Base-by-base conservation (phyloP, 352 stramenopile genomes). In the Thalassiosira allenii region DNA sequence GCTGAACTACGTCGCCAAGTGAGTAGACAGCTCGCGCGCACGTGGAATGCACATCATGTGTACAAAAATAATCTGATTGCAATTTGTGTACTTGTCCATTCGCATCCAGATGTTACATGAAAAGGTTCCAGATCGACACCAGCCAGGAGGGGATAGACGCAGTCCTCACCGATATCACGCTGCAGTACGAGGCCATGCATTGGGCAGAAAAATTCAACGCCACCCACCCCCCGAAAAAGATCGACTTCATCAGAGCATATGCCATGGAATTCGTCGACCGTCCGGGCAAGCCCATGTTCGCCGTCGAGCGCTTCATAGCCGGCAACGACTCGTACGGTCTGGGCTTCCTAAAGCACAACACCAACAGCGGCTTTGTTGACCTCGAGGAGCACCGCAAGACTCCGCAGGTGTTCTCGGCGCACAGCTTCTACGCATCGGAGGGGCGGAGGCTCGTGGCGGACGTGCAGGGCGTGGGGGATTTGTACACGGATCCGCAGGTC, bases 401-500 rank as follows among this genome's bases (percentile, higher is more conserved):
- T 52, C 90, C 91, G 5, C 91, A 95, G 70, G 95, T 96, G 2
- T 98, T 98, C 74, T 98, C 94, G 0, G 95, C 97, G 47, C 97
- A 97, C 72, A 97, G 95, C 47, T 98, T 98, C 68, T 96, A 98
- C 70, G 94, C 91, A 8, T 98, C 95, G 1, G 89, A 97, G 77
- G 96, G 97, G 65, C 92, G 95, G 58, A 81, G 97, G 40, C 88
- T 98, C 14, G 96, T 97, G 2, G 96, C 97, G 17, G 96, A 98
- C 68, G 97, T 98, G 76, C 96, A 98, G 78, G 96, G 96, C 43
- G 95, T 98, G 3, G 96, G 94, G 6, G 96, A 98, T 87, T 83
- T 98, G 27, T 98, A 98, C 87, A 98, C 96, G n/a, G 96, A 98
- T 78, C 96, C 96, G 25, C 96, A 98, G 83, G 96, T 98, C 11